phyloP scores from a whole-genome alignment of 495 filamentous ascomycete species.

The Talaromyces liani region DNA sequence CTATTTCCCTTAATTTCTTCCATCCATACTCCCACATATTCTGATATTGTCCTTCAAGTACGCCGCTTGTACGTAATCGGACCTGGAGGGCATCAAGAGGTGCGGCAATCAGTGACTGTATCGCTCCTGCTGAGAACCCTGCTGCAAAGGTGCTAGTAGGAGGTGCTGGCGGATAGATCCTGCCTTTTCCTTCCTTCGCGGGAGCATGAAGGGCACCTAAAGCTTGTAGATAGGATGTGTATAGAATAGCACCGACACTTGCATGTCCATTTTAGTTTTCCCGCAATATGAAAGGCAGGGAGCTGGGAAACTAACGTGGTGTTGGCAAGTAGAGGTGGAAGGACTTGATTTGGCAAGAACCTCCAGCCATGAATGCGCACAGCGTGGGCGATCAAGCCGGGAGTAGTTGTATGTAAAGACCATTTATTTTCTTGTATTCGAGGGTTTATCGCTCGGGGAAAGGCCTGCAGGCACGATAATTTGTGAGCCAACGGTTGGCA shows the following conservation, averaged over 20 bases:
- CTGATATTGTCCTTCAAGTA: conserved; percentile 59
- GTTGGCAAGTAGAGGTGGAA: conserved; percentile 82
- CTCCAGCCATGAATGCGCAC: conserved; percentile 74
- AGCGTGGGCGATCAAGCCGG: conserved; percentile 71
- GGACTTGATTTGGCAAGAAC: conserved; percentile 79
- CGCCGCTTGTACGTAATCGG: conserved; percentile 63
- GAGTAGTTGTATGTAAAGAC: conserved; percentile 69
- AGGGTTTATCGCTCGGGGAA: conserved; percentile 63
- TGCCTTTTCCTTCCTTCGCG: conserved; percentile 56
- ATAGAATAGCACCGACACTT: conserved; percentile 76
- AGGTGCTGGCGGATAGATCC: conserved; percentile 68
- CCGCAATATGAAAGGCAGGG: background rate
- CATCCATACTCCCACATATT: conserved; percentile 78
- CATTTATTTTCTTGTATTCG: conserved; percentile 47
- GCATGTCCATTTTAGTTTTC: background rate
- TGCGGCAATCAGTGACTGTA: conserved; percentile 76
- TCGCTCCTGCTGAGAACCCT: conserved; percentile 66
- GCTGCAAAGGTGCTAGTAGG: conserved; percentile 61
- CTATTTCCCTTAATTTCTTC: conserved; percentile 71
- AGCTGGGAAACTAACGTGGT: conserved; percentile 39
- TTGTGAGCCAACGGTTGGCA: background rate
- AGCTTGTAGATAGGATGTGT: conserved; percentile 80
- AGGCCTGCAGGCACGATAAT: conserved; percentile 36
- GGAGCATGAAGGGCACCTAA: conserved; percentile 67
- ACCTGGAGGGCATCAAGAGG: conserved; percentile 86